Base-by-base conservation (phyloP, 2,329 filamentous ascomycete genomes). In the Paraphoma sp. region DNA sequence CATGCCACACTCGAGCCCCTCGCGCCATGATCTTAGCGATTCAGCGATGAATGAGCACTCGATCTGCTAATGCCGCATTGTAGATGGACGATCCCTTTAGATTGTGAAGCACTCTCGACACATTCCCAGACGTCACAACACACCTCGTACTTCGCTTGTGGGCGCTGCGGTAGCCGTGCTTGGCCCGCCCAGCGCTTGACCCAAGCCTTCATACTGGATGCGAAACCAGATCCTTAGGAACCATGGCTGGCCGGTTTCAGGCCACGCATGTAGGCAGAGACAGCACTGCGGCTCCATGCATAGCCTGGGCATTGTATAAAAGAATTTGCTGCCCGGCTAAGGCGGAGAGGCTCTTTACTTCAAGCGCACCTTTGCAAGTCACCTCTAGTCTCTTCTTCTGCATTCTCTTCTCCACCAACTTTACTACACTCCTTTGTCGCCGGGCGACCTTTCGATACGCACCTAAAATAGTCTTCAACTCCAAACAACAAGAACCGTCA, bases 191-290 rank as follows among this genome's bases (percentile, higher is more conserved):
- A 54, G 59, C 57, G 60, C 50, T 44, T 40, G 58, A 56, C 57
- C 48, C 42, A 57, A 57, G 44, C 43, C 46, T 45, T 53, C 36
- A 23, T 57, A 53, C 56, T 58, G 66, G 43, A 72, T 68, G 64
- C 67, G 50, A 59, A 38, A 51, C 30, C 50, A 53, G 60, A 61
- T 56, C 59, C 54, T 67, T 65, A 72, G 72, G 70, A 73, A 68
- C 57, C 40, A 45, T 36, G 14, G 33, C 45, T 51, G 62, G 66
- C 72, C 72, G 72, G 73, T 75, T 76, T 76, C 72, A 75, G 47
- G 51, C 54, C 58, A 59, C 54, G 53, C 36, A 33, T 36, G 53
- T 45, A 47, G 48, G 46, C 54, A 46, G 46, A 45, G 33, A 18
- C 44, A 41, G 49, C 49, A 46, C 52, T 47, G 51, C 38, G 16